These are phyloP conservation scores for Yarrowia yakushimensis DNA, from an alignment of 805 yeast genomes.

Conservation along the genomic window DNA sequence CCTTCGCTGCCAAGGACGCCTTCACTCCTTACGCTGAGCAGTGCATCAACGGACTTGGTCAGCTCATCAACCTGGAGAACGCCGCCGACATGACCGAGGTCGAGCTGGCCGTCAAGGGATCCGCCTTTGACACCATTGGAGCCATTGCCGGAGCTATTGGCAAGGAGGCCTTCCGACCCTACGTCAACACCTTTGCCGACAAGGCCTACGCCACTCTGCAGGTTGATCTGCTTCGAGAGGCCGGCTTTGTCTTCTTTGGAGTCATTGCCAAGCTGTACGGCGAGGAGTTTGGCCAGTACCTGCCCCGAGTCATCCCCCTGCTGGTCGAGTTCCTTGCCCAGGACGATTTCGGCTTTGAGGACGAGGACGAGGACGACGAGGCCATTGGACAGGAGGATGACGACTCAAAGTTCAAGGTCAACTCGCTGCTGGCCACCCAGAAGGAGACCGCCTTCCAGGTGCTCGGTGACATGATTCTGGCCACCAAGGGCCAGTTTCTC, in stretches of 20 bases:
- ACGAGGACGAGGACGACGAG: constrained; percentile 42
- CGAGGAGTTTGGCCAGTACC: constrained; percentile 79
- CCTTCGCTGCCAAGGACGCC: constrained; percentile 87
- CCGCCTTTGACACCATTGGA: constrained; percentile 88
- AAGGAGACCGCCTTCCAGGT: constrained; percentile 95
- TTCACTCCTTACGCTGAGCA: constrained; percentile 82
- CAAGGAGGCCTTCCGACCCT: constrained; percentile 77
- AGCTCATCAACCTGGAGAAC: constrained; percentile 50
- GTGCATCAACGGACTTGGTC: constrained; percentile 77
- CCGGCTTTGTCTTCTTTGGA: constrained; percentile 89
- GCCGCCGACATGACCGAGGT: constrained; percentile 80
- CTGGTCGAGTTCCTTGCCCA: constrained; percentile 79
- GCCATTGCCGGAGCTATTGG: constrained; percentile 97
- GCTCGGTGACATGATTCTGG: constrained; percentile 79
- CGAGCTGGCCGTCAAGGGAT: constrained; percentile 85
- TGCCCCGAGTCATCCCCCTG: constrained; percentile 78
- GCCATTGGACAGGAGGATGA: constrained; percentile 41
- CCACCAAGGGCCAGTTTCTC: constrained; percentile 77
- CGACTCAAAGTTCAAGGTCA: constrained; percentile 73
- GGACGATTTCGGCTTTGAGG: constrained; percentile 58
- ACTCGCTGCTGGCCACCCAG: constrained; percentile 92
- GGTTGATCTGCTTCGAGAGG: constrained; percentile 81
- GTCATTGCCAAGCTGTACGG: constrained; percentile 95
- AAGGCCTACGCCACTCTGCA: constrained; percentile 78
- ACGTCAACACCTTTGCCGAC: constrained; percentile 82